phyloP scores from a whole-genome alignment of 2,329 filamentous ascomycete genomes.

The Talaromyces verruculosus region DNA sequence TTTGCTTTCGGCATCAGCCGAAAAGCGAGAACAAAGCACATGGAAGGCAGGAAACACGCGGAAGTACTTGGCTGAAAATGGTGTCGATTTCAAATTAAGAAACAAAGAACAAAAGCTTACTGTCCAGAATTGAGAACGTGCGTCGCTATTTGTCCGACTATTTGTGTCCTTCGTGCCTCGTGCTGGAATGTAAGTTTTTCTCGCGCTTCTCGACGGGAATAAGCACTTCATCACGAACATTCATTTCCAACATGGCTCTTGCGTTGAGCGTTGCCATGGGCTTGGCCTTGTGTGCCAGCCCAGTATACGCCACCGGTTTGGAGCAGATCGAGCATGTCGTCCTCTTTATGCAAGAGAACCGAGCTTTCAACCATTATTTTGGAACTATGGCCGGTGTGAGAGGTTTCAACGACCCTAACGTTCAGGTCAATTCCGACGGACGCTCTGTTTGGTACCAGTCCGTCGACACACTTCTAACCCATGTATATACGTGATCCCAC shows the following conservation, averaged over 20 bases:
- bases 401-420: conserved; percentile 58
- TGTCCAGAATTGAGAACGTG: not conserved
- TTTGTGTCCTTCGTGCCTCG: conserved; percentile 1
- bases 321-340: conserved; percentile 58
- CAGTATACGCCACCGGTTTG: conserved; percentile 27
- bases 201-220: not conserved
- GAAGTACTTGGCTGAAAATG: not conserved
- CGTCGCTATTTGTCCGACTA: not conserved
- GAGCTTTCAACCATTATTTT: conserved; percentile 50
- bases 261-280: conserved; percentile 8
- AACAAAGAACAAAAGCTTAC: not conserved
- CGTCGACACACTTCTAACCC: not conserved
- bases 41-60: not conserved
- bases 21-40: not conserved
- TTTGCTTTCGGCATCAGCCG: not conserved
- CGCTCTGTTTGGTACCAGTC: conserved; percentile 51
- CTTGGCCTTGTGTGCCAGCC: conserved; percentile 18
- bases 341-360: conserved; percentile 58
- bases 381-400: conserved; percentile 58
- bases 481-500: not conserved
- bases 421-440: conserved; percentile 50
- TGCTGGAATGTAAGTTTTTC: not conserved
- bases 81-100: not conserved
- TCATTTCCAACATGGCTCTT: conserved; percentile 14
- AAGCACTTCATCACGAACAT: not conserved